phyloP scores from a whole-genome alignment of 78 protist species.

The Chrysochromulina tobinii region DNA sequence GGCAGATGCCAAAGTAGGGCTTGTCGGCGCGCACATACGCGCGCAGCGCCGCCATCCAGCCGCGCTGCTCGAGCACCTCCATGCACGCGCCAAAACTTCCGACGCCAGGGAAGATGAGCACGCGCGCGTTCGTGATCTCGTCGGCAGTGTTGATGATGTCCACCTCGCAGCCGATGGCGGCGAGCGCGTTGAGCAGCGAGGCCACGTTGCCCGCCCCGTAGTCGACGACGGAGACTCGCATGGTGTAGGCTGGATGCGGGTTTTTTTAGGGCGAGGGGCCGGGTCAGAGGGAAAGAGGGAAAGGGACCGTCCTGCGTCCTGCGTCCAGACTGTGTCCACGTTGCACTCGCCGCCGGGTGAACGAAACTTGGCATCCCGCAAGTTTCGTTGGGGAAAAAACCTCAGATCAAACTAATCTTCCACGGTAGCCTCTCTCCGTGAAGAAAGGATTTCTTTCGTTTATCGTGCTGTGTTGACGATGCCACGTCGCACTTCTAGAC shows the following conservation, averaged over 20 bases:
- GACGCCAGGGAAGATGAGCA: conserved; percentile 48
- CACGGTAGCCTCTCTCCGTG: no score
- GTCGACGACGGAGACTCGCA: conserved; percentile 53
- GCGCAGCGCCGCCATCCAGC: conserved; percentile 50
- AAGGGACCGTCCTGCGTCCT: no score
- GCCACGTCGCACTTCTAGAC: no score
- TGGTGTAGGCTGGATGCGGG: not conserved
- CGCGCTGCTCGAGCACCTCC: not conserved
- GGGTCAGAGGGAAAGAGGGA: no score
- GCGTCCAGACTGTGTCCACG: no score
- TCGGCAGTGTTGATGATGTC: not conserved
- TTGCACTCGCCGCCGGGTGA: no score
- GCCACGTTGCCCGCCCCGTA: conserved; percentile 82
- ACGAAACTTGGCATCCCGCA: no score
- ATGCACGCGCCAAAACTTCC: conserved; percentile 51
- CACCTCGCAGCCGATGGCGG: conserved; percentile 19
- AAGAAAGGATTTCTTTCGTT: no score
- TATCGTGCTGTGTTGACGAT: no score
- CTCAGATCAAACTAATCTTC: no score
- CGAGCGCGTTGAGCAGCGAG: conserved; percentile 44
- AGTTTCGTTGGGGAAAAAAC: no score
- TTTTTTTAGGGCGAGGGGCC: not conserved
- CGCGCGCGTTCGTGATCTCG: not conserved
- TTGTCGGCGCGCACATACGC: conserved; percentile 46
- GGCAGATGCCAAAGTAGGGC: conserved; percentile 74